Conservation (phyloP, 2,329 filamentous ascomycete genomes). For the Neopestalotiopsis sp. region DNA sequence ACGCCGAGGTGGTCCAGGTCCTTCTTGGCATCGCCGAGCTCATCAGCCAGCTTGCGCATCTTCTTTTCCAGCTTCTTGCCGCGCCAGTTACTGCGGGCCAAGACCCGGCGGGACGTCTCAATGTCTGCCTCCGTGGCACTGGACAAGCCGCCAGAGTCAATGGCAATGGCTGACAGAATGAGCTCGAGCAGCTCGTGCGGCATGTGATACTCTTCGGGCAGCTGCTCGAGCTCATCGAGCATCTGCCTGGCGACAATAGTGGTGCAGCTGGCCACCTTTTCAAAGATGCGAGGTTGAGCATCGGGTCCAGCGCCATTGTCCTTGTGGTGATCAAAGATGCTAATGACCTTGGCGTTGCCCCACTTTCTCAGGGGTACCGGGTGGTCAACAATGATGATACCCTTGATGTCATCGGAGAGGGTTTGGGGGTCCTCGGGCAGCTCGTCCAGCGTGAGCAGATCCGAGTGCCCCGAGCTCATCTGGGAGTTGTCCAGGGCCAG, state of each 20-base stretch:
- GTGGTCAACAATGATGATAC: slow-evolving; percentile 52
- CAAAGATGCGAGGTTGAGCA: slow-evolving; percentile 48
- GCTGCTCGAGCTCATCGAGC: slow-evolving; percentile 48
- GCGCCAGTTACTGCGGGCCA: slow-evolving; percentile 47
- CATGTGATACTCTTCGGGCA: slow-evolving; percentile 50
- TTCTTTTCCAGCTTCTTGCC: slow-evolving; percentile 41
- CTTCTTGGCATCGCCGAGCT: slow-evolving; percentile 46
- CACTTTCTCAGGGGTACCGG: slow-evolving; percentile 46
- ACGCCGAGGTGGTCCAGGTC: slow-evolving; percentile 45
- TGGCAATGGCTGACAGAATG: slow-evolving; percentile 50
- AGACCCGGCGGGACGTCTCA: slow-evolving; percentile 41
- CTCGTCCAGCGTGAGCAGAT: slow-evolving; percentile 51
- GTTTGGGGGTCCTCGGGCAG: slow-evolving; percentile 51
- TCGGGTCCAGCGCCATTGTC: slow-evolving; percentile 45
- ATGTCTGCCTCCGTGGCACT: slow-evolving; percentile 44
- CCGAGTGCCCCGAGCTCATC: slow-evolving; percentile 51
- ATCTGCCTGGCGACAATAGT: slow-evolving; percentile 50
- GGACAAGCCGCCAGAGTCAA: slow-evolving; percentile 47
- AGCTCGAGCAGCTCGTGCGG: slow-evolving; percentile 53
- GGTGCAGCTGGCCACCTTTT: slow-evolving; percentile 48
- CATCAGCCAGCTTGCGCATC: slow-evolving; percentile 46
- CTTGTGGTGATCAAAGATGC: slow-evolving; percentile 51
- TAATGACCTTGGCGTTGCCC: slow-evolving; percentile 46
- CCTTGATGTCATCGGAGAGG: slow-evolving; percentile 43
- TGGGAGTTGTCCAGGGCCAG: slow-evolving; percentile 47